Base-by-base conservation (phyloP, 176 grass and related monocot species). In the Triticum monococcum region DNA sequence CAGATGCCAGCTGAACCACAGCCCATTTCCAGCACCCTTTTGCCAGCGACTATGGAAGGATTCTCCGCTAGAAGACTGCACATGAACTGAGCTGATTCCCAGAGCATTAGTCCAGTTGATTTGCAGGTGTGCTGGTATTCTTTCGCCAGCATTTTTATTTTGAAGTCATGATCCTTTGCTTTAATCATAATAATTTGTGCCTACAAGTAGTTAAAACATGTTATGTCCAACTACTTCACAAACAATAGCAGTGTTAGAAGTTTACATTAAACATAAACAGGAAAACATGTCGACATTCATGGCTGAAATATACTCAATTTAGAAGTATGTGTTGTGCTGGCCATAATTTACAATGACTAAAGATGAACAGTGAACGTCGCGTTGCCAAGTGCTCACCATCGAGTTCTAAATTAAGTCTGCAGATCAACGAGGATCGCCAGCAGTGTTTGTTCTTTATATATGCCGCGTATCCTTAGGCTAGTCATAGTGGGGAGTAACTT, bases 121-220 rank as follows among this genome's bases (percentile, higher is more conserved):
- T 92, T 98, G 91, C 95, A 98, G 10, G 89, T 95, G 88, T 95
- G 95, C 80, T 98, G 95, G 57, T 95, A 76, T 93, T 98, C 95
- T 87, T 87, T 98, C 20, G 80, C 32, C 26, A 95, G 87, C 84
- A 89, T 79, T 84, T 89, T 95, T 92, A 98, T 90, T 83, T 83
- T 93, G 69, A 98, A 95, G 67, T 86, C 56, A 1, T 89, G 85
- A 45, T 62, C 83, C 81, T 89, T 95, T 81, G 83, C 89, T 84
- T 89, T 85, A 22, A 98, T 79, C 61, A 83, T 75, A 80, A 95
- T 79, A 20, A 75, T 86, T 79, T 96, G 89, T 72, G 81, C 79
- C 67, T 89, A 48, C 38, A 67, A 81, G 80, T 40, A 22, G 81
- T 20, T 5, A 20, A 8, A 78, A 85, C 50, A 86, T 14, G 12